A percentile compares a stretch with the other conserved stretches of the same genome.
Evolutionary conservation across 148 eudicot species (phyloP).

Genomic region (Vaccinium myrtillus): DNA sequence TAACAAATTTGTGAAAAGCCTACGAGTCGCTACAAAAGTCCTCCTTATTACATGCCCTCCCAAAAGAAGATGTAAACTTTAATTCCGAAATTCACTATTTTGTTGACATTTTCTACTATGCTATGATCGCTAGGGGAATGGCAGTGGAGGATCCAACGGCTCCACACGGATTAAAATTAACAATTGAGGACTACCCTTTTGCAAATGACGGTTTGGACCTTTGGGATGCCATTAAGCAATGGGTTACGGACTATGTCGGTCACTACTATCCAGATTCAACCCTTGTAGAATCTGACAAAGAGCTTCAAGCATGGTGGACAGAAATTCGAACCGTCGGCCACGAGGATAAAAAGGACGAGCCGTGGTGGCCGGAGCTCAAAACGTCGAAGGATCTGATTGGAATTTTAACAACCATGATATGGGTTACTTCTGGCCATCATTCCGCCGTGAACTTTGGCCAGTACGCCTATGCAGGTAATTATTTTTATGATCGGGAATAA

Average conservation of each 20-base stretch:
- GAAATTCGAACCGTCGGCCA: slow-evolving; percentile 69
- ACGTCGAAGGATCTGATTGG: slow-evolving; percentile 41
- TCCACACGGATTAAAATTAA: slow-evolving; percentile 65
- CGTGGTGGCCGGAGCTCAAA: slow-evolving; percentile 69
- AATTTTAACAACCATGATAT: slow-evolving; percentile 60
- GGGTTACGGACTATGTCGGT: slow-evolving; percentile 65
- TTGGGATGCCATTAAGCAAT: slow-evolving; percentile 62
- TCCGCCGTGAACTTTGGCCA: slow-evolving; percentile 84
- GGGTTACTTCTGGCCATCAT: slow-evolving; percentile 84
- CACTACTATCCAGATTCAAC: slow-evolving; percentile 48
- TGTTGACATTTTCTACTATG: not conserved
- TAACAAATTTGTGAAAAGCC: not conserved
- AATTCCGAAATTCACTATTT: not conserved
- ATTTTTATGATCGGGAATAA: too few relatives aligned
- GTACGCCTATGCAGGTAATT: slow-evolving; percentile 47
- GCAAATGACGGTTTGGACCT: slow-evolving; percentile 71
- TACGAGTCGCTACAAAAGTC: too few relatives aligned
- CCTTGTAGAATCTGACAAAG: slow-evolving; percentile 42
- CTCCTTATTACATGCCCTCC: too few relatives aligned
- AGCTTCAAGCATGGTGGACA: slow-evolving; percentile 79
- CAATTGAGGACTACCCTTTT: slow-evolving; percentile 71
- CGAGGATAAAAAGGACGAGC: slow-evolving; percentile 63
- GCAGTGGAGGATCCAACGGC: slow-evolving; percentile 62
- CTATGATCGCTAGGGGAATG: slow-evolving; percentile 43
- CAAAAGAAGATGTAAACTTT: too few relatives aligned